phyloP scores from a whole-genome alignment of 441 rosid species.

The Melastoma candidum region DNA sequence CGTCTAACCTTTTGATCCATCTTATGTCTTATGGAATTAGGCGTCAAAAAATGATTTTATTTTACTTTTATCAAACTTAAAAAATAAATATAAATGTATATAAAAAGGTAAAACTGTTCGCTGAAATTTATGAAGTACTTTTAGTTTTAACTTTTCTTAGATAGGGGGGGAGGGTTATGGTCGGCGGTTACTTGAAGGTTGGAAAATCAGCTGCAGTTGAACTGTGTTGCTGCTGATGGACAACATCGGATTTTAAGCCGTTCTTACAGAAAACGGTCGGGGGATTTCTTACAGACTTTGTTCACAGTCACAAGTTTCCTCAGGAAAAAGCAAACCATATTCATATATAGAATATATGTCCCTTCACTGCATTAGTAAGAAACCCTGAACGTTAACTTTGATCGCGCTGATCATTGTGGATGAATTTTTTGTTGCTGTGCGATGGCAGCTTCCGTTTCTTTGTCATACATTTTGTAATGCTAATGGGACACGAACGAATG shows the following conservation, averaged over 20 bases:
- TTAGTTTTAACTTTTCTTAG: background rate
- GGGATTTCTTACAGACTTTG: background rate
- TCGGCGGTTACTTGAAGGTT: conserved; percentile 28
- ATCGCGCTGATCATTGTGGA: too few relatives aligned
- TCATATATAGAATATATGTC: too few relatives aligned
- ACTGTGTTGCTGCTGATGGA: conserved; percentile 1
- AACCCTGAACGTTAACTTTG: too few relatives aligned
- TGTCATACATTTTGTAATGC: too few relatives aligned
- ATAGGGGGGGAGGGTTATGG: conserved; percentile 14
- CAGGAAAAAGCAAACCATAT: background rate
- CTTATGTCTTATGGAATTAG: too few relatives aligned
- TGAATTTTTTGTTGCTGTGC: too few relatives aligned
- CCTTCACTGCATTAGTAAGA: too few relatives aligned
- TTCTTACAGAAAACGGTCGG: conserved; percentile 13
- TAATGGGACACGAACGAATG: too few relatives aligned
- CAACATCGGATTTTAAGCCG: conserved; percentile 5
- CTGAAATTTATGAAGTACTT: conserved; percentile 32
- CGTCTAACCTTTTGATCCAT: too few relatives aligned
- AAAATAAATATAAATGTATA: background rate
- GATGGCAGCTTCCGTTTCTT: too few relatives aligned
- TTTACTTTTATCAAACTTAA: background rate
- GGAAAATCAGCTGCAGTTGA: conserved; percentile 6
- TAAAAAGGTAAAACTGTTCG: conserved; percentile 10
- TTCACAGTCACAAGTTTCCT: background rate
- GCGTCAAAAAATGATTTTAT: background rate